phyloP scores from a whole-genome alignment of 1,139 yeast species.

The Spencermartinsiella ligniputridi region DNA sequence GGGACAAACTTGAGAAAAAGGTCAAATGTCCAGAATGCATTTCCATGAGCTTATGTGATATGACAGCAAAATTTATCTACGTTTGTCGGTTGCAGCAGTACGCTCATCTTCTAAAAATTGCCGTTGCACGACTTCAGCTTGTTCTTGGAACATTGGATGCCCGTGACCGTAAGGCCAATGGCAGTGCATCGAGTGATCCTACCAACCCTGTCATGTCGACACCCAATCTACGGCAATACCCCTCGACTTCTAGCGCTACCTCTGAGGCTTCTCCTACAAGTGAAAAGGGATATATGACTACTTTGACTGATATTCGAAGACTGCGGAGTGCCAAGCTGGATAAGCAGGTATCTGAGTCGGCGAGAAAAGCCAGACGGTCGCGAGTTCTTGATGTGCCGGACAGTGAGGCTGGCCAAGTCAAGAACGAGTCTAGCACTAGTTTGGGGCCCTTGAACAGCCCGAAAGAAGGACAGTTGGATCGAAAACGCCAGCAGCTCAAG shows the following conservation, averaged over 20 bases:
- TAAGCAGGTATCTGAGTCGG: conserved; percentile 54
- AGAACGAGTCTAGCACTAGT: conserved; percentile 19
- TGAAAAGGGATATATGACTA: conserved; percentile 57
- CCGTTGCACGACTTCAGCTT: conserved; percentile 70
- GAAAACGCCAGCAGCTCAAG: conserved; percentile 19
- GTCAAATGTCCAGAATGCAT: conserved; percentile 29
- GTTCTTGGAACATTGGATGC: conserved; percentile 51
- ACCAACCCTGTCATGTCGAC: neutral
- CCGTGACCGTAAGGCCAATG: conserved; percentile 20
- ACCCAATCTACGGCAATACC: conserved; percentile 3
- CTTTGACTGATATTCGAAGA: conserved; percentile 73
- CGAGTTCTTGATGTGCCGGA: conserved; percentile 44
- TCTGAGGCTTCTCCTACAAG: conserved; percentile 15
- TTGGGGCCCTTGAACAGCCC: neutral
- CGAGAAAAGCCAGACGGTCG: conserved; percentile 58
- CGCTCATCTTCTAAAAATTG: conserved; percentile 73
- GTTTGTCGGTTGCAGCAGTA: conserved; percentile 71
- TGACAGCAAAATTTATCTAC: conserved; percentile 53
- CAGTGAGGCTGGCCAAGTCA: conserved; percentile 27
- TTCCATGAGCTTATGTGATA: conserved; percentile 58
- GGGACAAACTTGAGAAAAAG: neutral
- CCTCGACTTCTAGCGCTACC: conserved; percentile 12
- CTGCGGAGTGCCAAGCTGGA: conserved; percentile 71
- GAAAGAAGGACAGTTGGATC: neutral
- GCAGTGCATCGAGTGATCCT: conserved; percentile 2